phyloP scores from a whole-genome alignment of 2,329 filamentous ascomycete genomes.

The Aaosphaeria pasadenensis region DNA sequence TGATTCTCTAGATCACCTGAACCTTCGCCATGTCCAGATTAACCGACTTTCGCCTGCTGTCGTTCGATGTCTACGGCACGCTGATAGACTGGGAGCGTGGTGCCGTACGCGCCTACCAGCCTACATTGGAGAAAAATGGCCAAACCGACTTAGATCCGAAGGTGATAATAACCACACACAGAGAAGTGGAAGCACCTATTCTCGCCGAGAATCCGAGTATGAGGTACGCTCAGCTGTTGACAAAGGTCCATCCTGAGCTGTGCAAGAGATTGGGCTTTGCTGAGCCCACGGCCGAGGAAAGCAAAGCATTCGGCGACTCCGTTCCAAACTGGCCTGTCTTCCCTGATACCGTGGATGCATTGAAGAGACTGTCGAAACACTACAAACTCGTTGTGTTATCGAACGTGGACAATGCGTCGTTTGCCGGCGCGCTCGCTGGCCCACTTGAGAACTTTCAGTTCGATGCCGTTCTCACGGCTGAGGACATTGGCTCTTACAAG shows the following conservation, averaged over 20 bases:
- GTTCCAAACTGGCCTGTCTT: constrained; percentile 58
- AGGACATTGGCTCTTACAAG: constrained; percentile 72
- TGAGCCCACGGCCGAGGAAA: constrained; percentile 39
- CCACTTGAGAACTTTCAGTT: constrained; percentile 56
- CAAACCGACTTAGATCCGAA: constrained; percentile 21
- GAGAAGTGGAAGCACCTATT: constrained; percentile 47
- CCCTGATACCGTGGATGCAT: constrained; percentile 54
- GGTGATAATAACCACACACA: constrained; percentile 40
- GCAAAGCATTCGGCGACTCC: constrained; percentile 49
- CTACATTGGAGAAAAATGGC: constrained; percentile 42
- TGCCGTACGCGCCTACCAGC: constrained; percentile 54
- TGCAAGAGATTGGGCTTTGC: constrained; percentile 44
- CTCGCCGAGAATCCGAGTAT: constrained; percentile 55
- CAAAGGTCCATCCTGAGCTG: constrained; percentile 47
- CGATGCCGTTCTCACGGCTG: constrained; percentile 65
- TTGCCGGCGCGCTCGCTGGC: constrained; percentile 46
- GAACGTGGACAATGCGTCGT: constrained; percentile 58
- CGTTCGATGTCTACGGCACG: constrained; percentile 79
- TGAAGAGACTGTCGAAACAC: constrained; percentile 47
- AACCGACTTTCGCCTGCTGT: constrained; percentile 52
- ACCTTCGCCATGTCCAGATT: constrained; percentile 26
- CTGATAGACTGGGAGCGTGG: constrained; percentile 76
- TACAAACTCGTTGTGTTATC: constrained; percentile 61
- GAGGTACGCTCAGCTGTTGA: constrained; percentile 60
- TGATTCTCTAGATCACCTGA: no score